Base-by-base conservation (phyloP, 106 monocot species). In the Triglochin maritima region DNA sequence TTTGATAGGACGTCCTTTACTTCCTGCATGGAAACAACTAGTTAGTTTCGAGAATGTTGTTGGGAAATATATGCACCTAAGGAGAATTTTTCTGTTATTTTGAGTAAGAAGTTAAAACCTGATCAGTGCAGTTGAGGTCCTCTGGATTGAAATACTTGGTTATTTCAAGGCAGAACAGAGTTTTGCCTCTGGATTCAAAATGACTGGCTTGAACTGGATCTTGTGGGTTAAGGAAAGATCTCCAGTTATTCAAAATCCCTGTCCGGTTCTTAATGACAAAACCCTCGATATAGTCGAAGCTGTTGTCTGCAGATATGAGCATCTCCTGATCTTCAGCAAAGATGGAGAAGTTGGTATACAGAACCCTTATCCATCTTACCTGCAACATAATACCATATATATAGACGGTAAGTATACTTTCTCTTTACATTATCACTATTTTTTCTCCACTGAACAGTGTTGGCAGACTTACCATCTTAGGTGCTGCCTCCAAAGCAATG, bases 241-340 rank as follows among this genome's bases (percentile, higher is more conserved):
- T 72, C 92, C 92, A 92, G 79, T 85, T 87, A 74, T 87, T 87
- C 3, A 92, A 74, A n/a, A 87, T 46, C 6, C 92, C 87, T 1
- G 88, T 88, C 15, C 85, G 67, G 70, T 92, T 92, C 50, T 88
- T 83, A 56, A 88, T 85, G 51, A 88, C 84, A 56, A 93, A 93
- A n/a, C 92, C 92, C 67, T 93, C 87, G 2, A 93, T 71, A 78
- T 93, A 93, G 75, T 93, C 92, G 16, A 93, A 88, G 5, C 83
- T 81, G 56, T 76, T 79, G 71, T 82, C 64, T 14, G 50, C 15
- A 2, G 77, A 72, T 62, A 93, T 88, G 43, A 93, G 67, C 88
- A 76, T 81, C 74, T 93, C 92, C 65, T 93, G 92, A 69, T 93
- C 92, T 57, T 77, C 81, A 0, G 74, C 79, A 53, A 93, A 88